phyloP scores from a whole-genome alignment of 352 stramenopile genomes.

The Phytophthora litchii region DNA sequence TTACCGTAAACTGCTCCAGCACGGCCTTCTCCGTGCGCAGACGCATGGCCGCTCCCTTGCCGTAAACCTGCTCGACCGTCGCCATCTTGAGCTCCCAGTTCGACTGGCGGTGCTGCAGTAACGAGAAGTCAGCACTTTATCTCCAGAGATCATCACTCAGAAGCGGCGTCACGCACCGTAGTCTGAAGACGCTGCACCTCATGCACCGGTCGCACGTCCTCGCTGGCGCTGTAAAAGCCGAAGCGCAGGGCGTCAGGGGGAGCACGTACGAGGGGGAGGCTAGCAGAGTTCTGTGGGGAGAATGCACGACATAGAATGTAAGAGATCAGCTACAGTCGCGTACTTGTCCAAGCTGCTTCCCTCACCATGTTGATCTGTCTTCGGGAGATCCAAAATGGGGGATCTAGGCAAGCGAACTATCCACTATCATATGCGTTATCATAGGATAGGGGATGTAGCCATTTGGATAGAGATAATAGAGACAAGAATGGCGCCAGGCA shows the following conservation, averaged over 20 bases:
- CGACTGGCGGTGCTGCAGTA: slow-evolving; percentile 62
- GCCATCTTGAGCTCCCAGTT: slow-evolving; percentile 91
- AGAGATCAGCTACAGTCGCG: neutral
- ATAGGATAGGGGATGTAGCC: slow-evolving; percentile 14
- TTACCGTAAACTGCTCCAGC: slow-evolving; percentile 82
- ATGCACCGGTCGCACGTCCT: slow-evolving; percentile 82
- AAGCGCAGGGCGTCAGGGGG: slow-evolving; percentile 80
- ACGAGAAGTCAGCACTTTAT: slow-evolving; percentile 2
- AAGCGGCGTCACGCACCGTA: slow-evolving; percentile 40
- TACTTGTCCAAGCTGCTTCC: neutral
- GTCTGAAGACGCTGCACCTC: slow-evolving; percentile 86
- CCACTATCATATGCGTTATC: neutral
- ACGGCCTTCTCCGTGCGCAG: slow-evolving; percentile 89
- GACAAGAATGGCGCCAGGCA: slow-evolving; percentile 23
- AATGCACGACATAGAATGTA: neutral
- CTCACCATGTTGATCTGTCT: slow-evolving; percentile 30
- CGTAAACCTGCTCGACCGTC: slow-evolving; percentile 89
- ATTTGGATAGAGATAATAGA: slow-evolving; percentile 2
- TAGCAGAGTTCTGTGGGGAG: slow-evolving; percentile 55
- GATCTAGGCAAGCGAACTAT: slow-evolving; percentile 3
- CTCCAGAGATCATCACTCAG: neutral
- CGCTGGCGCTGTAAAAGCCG: slow-evolving; percentile 84
- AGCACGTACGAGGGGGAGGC: slow-evolving; percentile 82
- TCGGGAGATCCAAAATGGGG: slow-evolving; percentile 28
- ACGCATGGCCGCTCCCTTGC: slow-evolving; percentile 89